Evolutionary conservation across 257 asterid species (phyloP).

Genomic region (Scutellaria baicalensis): DNA sequence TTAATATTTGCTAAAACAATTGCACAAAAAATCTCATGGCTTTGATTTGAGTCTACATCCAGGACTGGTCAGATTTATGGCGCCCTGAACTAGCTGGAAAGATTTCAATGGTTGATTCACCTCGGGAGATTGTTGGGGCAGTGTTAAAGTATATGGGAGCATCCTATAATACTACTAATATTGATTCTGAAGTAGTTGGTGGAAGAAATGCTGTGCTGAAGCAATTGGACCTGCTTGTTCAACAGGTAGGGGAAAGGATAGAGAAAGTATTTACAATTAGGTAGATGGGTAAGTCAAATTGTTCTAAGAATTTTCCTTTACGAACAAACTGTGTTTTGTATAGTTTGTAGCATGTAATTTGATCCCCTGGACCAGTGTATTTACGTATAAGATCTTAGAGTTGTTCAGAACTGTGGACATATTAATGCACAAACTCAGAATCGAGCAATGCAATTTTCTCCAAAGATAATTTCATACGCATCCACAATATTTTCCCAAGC

Average conservation of each 20-base stretch:
- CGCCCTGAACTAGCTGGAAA: conserved; percentile 88
- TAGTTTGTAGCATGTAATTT: neutral
- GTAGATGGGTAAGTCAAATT: neutral
- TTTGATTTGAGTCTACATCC: conserved; percentile 19
- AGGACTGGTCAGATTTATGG: conserved; percentile 99
- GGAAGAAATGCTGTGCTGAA: conserved; percentile 68
- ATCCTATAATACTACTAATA: conserved; percentile 68
- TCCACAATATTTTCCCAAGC: neutral
- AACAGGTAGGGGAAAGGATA: conserved; percentile 46
- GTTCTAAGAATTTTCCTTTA: neutral
- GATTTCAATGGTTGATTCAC: conserved; percentile 89
- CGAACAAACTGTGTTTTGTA: neutral
- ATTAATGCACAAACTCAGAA: neutral
- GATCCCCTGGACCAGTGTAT: neutral
- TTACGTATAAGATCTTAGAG: neutral
- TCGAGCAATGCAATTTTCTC: neutral
- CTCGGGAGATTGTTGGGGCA: conserved; percentile 85
- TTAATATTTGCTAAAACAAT: neutral
- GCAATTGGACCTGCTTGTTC: conserved; percentile 56
- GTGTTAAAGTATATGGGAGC: conserved; percentile 87
- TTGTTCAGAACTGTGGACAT: neutral
- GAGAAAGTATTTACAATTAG: neutral
- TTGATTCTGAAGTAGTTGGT: conserved; percentile 66
- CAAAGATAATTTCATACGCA: neutral
- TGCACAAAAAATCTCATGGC: neutral